phyloP scores from a whole-genome alignment of 768 basidiomycete genomes.

The Filobasidium floriforme region DNA sequence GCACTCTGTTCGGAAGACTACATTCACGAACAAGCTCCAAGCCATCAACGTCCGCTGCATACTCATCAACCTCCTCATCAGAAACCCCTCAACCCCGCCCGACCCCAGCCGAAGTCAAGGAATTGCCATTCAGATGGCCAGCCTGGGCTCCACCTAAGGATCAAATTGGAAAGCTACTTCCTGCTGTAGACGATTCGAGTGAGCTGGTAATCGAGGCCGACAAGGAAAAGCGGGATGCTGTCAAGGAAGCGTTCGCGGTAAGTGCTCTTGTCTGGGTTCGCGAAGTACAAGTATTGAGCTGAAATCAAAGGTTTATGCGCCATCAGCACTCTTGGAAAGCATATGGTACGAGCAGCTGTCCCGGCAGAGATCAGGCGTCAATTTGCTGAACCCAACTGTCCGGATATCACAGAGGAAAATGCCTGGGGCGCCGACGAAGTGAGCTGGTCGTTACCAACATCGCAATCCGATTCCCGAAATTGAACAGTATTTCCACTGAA shows the following conservation, averaged over 20 bases:
- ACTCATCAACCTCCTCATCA: not conserved
- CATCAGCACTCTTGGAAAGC: constrained; percentile 73
- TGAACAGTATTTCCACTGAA: not conserved
- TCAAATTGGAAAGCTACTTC: not conserved
- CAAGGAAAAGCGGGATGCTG: constrained; percentile 57
- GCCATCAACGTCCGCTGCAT: not conserved
- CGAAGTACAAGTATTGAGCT: not conserved
- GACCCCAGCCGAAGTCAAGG: not conserved
- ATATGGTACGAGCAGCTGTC: constrained; percentile 54
- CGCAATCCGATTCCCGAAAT: not conserved
- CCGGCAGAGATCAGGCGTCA: constrained; percentile 23
- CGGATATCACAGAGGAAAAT: constrained; percentile 57
- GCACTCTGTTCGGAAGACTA: no score
- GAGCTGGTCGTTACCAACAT: not conserved
- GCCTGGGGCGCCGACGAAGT: constrained; percentile 77
- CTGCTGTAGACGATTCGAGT: constrained; percentile 6
- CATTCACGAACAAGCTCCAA: no score
- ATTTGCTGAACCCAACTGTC: constrained; percentile 10
- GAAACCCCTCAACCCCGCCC: not conserved
- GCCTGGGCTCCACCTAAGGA: not conserved
- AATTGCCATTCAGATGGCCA: not conserved
- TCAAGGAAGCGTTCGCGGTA: constrained; percentile 74
- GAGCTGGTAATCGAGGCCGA: constrained; percentile 51
- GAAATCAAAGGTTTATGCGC: not conserved
- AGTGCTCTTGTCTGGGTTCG: constrained; percentile 24